phyloP scores from a whole-genome alignment of 2,329 filamentous ascomycete genomes.

The Gyromitra esculenta region DNA sequence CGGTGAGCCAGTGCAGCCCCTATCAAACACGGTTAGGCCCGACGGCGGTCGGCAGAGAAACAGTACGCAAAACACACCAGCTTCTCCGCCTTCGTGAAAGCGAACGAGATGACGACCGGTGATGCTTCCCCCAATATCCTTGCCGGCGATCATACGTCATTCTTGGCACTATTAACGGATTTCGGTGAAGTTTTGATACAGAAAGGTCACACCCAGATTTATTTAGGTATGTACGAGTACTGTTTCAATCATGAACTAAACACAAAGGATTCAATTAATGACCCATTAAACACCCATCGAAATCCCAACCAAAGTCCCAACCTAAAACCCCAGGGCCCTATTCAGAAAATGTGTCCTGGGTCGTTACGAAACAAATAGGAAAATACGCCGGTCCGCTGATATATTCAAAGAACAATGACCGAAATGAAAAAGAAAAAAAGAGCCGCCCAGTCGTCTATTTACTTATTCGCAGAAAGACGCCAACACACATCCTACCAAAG shows the following conservation, averaged over 20 bases:
- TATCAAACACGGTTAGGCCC: constrained; percentile 29
- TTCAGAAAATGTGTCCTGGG: constrained; percentile 32
- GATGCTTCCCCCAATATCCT: constrained; percentile 40
- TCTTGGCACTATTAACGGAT: constrained; percentile 40
- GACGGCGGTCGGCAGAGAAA: constrained; percentile 2
- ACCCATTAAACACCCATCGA: constrained; percentile 48
- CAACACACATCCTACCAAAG: constrained; percentile 30
- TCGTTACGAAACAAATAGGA: constrained; percentile 41
- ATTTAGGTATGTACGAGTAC: constrained; percentile 33
- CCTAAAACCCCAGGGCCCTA: constrained; percentile 35
- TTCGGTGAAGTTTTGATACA: neutral
- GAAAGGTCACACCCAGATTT: constrained; percentile 24
- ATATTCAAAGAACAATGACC: constrained; percentile 50
- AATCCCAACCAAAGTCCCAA: constrained; percentile 47
- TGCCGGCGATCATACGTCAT: constrained; percentile 51
- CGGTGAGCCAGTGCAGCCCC: constrained; percentile 27
- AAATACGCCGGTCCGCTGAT: constrained; percentile 53
- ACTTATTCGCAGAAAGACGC: constrained; percentile 41
- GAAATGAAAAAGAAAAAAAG: constrained; percentile 37
- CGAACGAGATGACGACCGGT: constrained; percentile 41
- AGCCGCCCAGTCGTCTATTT: constrained; percentile 52
- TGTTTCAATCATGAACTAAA: constrained; percentile 48
- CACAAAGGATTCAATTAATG: constrained; percentile 50
- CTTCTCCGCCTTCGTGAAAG: constrained; percentile 31
- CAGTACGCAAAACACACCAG: constrained; percentile 3